These are phyloP conservation scores for Rhytidiadelphus loreus DNA, from an alignment of 225 moss, liverwort and hornwort species.

Conservation along the genomic window DNA sequence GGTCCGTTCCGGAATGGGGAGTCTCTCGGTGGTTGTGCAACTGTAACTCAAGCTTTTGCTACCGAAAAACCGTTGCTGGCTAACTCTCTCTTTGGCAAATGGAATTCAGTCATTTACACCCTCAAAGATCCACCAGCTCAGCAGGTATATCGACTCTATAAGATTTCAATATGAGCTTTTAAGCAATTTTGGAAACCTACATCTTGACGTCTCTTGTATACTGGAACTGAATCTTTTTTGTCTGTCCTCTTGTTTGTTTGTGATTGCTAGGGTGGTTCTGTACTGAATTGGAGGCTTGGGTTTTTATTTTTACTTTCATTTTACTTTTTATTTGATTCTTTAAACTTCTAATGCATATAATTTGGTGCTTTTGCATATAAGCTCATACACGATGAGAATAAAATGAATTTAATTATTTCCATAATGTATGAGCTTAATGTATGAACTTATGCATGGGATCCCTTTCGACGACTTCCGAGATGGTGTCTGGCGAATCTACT, in stretches of 20 bases:
- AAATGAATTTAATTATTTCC: neutral
- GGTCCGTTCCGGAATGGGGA: conserved; percentile 91
- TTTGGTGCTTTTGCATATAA: neutral
- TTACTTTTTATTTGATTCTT: neutral
- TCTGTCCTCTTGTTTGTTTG: neutral
- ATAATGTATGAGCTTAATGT: neutral
- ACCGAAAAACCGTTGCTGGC: conserved; percentile 7
- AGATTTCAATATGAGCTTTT: neutral
- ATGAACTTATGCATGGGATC: neutral
- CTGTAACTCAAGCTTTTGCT: conserved; percentile 59
- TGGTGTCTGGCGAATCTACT: neutral
- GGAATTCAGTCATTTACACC: conserved; percentile 37
- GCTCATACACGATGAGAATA: neutral
- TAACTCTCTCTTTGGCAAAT: conserved; percentile 26
- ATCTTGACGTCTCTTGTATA: neutral
- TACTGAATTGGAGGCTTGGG: neutral
- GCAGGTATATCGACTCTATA: neutral
- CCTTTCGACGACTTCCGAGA: neutral
- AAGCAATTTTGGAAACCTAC: neutral
- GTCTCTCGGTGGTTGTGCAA: conserved; percentile 72
- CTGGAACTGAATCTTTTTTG: neutral
- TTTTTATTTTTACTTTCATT: neutral
- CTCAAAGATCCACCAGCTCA: neutral
- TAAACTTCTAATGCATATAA: neutral
- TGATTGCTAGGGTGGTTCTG: neutral